Evolutionary conservation across 2,329 filamentous ascomycete species (phyloP).

Genomic region (Arthrobotrys musiformis): DNA sequence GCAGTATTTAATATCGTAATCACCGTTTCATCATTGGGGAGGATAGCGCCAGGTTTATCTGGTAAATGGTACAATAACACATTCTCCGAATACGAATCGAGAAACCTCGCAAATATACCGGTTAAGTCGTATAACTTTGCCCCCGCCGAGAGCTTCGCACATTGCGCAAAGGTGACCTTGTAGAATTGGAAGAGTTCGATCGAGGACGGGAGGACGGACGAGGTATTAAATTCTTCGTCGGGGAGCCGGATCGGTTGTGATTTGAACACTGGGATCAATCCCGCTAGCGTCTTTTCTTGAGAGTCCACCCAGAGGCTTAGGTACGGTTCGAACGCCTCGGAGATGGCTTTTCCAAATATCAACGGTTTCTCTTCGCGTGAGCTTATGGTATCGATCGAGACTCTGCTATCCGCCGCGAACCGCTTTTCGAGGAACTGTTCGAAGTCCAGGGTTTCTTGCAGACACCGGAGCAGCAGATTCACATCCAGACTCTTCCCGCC

Average conservation of each 20-base stretch:
- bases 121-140: conserved; percentile 85
- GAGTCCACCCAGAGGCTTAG: conserved; percentile 96
- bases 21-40: conserved; percentile 75
- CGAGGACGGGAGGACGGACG: conserved; percentile 86
- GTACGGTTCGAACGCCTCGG: conserved; percentile 96
- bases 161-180: conserved; percentile 89
- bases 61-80: conserved; percentile 73
- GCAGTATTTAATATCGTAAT: conserved; percentile 93
- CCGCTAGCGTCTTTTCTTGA: conserved; percentile 74
- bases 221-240: conserved; percentile 92
- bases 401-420: conserved; percentile 76
- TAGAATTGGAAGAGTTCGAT: conserved; percentile 99
- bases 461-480: conserved; percentile 83
- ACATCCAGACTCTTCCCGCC: conserved; percentile 87
- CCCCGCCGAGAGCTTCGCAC: conserved; percentile 94
- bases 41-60: conserved; percentile 33
- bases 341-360: conserved; percentile 89
- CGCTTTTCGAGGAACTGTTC: conserved; percentile 89
- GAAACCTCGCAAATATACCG: conserved; percentile 86
- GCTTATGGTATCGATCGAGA: conserved; percentile 88
- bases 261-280: conserved; percentile 86
- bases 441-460: conserved; percentile 97
- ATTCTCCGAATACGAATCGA: conserved; percentile 95
- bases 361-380: conserved; percentile 80
- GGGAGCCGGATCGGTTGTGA: conserved; percentile 79